phyloP scores from a whole-genome alignment of 495 filamentous ascomycete species.

The Neurospora discreta region DNA sequence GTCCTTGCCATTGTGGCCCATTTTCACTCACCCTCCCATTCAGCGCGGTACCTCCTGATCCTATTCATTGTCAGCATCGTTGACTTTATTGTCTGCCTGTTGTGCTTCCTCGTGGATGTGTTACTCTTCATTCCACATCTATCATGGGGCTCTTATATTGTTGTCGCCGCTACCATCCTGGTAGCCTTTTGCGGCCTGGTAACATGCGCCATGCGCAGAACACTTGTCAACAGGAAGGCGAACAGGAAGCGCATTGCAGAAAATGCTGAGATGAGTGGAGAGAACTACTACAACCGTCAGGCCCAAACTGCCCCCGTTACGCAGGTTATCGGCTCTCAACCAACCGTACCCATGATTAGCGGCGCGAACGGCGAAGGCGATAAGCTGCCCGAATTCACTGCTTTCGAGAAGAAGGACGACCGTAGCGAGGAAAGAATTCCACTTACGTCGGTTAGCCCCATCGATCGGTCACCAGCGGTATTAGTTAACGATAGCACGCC shows the following conservation, averaged over 20 bases:
- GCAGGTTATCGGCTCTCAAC: constrained; percentile 34
- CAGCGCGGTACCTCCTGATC: constrained; percentile 72
- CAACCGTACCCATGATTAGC: constrained; percentile 44
- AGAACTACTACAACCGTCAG: constrained; percentile 77
- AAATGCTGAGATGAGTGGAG: constrained; percentile 90
- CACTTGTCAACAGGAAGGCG: constrained; percentile 83
- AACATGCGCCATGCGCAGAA: constrained; percentile 94
- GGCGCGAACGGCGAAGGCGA: constrained; percentile 42
- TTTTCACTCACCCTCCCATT: constrained; percentile 85
- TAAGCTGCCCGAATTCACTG: constrained; percentile 61
- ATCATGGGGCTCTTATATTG: constrained; percentile 90
- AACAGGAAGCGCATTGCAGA: constrained; percentile 83
- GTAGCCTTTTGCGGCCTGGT: constrained; percentile 75
- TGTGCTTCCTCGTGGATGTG: constrained; percentile 92
- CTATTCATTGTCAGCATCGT: constrained; percentile 78
- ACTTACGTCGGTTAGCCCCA: constrained; percentile 53
- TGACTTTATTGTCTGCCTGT: constrained; percentile 70
- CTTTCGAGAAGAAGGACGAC: constrained; percentile 59
- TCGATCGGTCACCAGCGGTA: constrained; percentile 35
- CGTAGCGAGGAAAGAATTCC: constrained; percentile 71
- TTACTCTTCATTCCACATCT: constrained; percentile 90
- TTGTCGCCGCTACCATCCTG: constrained; percentile 80
- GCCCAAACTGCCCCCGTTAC: constrained; percentile 32
- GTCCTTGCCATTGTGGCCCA: constrained; percentile 71
- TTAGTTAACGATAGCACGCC: constrained; percentile 19